Evolutionary conservation across 805 yeast species (phyloP), one percentile per base, ranked within the genome.

Genomic region (Candida easanensis): DNA sequence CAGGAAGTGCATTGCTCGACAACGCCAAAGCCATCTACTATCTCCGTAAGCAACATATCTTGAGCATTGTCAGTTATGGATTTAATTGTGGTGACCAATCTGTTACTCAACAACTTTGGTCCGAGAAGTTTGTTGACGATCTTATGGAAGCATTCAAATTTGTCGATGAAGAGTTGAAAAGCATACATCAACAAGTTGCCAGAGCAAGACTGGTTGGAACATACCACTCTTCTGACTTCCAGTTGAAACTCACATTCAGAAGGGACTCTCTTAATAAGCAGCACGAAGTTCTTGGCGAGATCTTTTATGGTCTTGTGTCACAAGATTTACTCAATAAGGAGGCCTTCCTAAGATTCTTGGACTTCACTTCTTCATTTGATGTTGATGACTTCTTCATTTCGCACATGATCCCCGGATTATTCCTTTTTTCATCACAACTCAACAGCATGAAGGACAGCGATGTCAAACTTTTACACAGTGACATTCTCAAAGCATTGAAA

Each of bases 241-340:
- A 69, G 37, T 72, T 79, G 38, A 65, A 70, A 17, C 61, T 84
- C 27, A 70, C 69, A 28, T 81, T 76, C 53, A 76, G 84, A 56
- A 77, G 88, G 49, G 78, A 76, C 43, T 79, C 79, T 49, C 67
- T 87, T 22, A 73, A 79, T 40, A 69, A 69, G 38, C 82, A 82
- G 53, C 93, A 89, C 60, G 95, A 88, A 54, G 57, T 73, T 2
- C 63, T 90, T 42, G 82, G 90, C 34, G 85, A 81, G 58, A 68
- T 87, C 1, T 65, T 84, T 6, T 77, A 61, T 52, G 82, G 84
- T 3, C 60, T 77, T 34, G 66, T 74, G 7, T 65, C 68, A 3
- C 66, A 66, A 30, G 66, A 69, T 31, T 46, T 58, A 20, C 52
- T 65, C 2, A 50, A 61, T 30, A 64, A 62, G 7, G 59, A 64